Percentiles rank a stretch among this genome's conserved stretches.
phyloP scores from a whole-genome alignment of 495 filamentous ascomycete species.

The Talaromyces liani region DNA sequence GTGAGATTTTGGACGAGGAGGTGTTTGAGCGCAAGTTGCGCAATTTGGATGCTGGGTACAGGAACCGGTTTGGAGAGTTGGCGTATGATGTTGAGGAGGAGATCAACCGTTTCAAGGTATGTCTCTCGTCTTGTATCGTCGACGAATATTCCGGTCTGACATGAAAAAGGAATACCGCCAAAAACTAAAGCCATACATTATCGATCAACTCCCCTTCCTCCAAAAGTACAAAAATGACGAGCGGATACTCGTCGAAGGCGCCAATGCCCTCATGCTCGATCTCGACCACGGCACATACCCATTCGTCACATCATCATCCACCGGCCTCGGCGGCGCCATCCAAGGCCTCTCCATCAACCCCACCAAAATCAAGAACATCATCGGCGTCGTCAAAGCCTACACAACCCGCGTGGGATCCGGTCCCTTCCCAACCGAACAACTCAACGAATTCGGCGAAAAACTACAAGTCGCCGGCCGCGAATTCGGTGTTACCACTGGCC shows the following conservation, averaged over 20 bases:
- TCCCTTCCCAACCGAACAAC: conserved; percentile 78
- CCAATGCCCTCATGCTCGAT: conserved; percentile 81
- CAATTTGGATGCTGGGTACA: conserved; percentile 55
- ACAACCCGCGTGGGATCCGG: conserved; percentile 72
- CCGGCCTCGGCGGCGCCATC: conserved; percentile 68
- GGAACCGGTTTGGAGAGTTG: conserved; percentile 67
- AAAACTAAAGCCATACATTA: conserved; percentile 57
- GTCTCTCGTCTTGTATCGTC: background rate
- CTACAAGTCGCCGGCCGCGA: conserved; percentile 58
- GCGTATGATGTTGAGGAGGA: conserved; percentile 78
- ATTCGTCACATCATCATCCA: conserved; percentile 75
- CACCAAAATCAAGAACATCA: conserved; percentile 48
- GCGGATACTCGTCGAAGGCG: conserved; percentile 75
- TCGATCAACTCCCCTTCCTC: conserved; percentile 52
- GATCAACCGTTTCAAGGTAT: conserved; percentile 56
- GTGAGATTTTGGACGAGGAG: conserved; percentile 67
- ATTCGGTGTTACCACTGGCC: conserved; percentile 79
- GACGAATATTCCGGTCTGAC: background rate
- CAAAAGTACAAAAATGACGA: conserved; percentile 46
- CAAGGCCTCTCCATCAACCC: conserved; percentile 54
- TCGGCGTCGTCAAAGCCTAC: conserved; percentile 84
- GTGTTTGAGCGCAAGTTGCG: conserved; percentile 69
- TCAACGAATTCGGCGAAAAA: conserved; percentile 56
- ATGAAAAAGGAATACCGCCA: conserved; percentile 50
- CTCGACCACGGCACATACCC: conserved; percentile 77